A percentile compares a stretch with the other conserved stretches of the same genome.
Evolutionary conservation across 805 yeast genomes (phyloP).

Genomic region (Metschnikowia vanudenii): DNA sequence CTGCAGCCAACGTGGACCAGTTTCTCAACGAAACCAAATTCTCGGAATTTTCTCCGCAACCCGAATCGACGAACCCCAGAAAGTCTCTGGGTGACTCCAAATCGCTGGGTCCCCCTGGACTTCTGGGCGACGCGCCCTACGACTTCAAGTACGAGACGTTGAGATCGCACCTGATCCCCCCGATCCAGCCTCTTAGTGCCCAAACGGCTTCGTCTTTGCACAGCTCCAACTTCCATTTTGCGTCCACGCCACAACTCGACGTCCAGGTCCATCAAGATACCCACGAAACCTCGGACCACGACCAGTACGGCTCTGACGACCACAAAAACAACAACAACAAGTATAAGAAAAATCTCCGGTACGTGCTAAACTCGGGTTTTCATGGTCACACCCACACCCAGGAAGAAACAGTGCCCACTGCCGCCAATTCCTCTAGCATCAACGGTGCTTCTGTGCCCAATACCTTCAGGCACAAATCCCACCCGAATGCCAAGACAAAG

Average conservation of each 20-base stretch:
- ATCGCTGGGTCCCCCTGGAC: no score
- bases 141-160: no score
- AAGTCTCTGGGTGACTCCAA: no score
- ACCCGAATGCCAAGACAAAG: slow-evolving; percentile 45
- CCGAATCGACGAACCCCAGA: neutral
- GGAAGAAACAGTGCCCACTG: neutral
- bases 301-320: neutral
- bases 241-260: slow-evolving; percentile 16
- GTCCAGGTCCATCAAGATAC: slow-evolving; percentile 4
- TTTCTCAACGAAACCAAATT: slow-evolving; percentile 32
- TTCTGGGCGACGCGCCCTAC: no score
- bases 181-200: no score
- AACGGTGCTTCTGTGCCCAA: slow-evolving; percentile 37
- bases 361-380: slow-evolving; percentile 34
- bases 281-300: neutral
- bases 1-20: slow-evolving; percentile 26
- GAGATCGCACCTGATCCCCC: no score
- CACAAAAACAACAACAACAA: slow-evolving; percentile 6
- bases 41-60: slow-evolving; percentile 5
- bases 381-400: slow-evolving; percentile 18
- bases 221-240: slow-evolving; percentile 5
- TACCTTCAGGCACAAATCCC: slow-evolving; percentile 45
- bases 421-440: slow-evolving; percentile 14
- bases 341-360: slow-evolving; percentile 36
- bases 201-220: no score